A percentile compares a stretch with the other conserved stretches of the same genome.
phyloP scores from a whole-genome alignment of 176 grass and related monocot species.

The Canna indica region DNA sequence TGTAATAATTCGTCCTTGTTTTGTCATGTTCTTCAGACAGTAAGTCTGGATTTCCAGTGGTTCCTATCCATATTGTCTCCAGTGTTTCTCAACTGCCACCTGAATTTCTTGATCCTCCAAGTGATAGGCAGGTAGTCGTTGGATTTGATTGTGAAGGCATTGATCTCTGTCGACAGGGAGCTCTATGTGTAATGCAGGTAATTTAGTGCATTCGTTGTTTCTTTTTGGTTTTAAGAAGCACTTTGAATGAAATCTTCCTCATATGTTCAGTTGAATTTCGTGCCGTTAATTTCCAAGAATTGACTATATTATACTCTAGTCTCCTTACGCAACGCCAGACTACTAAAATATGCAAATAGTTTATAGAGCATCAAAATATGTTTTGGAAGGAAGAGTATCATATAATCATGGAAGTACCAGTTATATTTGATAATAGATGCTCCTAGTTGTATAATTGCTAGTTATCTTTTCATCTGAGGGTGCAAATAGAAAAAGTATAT shows the following conservation, averaged over 20 bases:
- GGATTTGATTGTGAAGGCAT: conserved; percentile 96
- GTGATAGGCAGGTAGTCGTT: conserved; percentile 41
- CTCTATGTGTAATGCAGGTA: conserved; percentile 98
- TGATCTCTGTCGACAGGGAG: conserved; percentile 75
- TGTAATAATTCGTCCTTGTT: not conserved
- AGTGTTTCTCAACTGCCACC: conserved; percentile 58
- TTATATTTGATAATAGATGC: not conserved
- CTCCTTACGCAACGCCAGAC: not conserved
- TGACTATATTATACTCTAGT: not conserved
- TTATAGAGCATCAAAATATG: not conserved
- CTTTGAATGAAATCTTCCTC: not conserved
- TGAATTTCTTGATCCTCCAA: conserved; percentile 80
- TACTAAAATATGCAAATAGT: not conserved
- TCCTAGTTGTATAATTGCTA: not conserved
- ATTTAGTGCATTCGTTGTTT: conserved; percentile 10
- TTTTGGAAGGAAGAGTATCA: not conserved
- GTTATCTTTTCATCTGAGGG: not conserved
- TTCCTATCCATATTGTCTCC: conserved; percentile 57
- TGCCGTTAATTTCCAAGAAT: not conserved
- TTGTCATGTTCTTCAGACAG: conserved; percentile 26
- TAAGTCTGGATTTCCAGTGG: conserved; percentile 26
- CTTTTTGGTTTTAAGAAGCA: not conserved
- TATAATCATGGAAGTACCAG: not conserved
- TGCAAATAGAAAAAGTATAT: not conserved
- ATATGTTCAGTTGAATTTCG: not conserved